These are phyloP conservation scores for Cornus kousa DNA, from an alignment of 148 eudicot genomes.

Conservation along the genomic window DNA sequence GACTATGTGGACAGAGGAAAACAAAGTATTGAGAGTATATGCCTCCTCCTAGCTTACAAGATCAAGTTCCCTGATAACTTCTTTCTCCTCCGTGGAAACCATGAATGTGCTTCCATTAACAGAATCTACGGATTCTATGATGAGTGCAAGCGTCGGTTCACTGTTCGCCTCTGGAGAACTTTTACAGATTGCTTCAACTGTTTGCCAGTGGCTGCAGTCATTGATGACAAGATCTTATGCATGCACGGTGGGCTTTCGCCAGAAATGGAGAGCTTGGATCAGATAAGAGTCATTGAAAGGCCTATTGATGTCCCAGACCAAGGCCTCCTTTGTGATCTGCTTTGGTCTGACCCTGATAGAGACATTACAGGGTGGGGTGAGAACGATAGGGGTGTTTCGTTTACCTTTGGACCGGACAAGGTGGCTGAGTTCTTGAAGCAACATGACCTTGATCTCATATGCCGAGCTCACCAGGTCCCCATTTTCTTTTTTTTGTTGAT, in stretches of 20 bases:
- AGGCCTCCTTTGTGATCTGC: background rate
- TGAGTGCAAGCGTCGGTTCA: background rate
- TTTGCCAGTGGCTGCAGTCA: background rate
- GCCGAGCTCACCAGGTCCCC: background rate
- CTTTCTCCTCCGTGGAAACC: background rate
- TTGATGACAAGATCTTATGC: conserved; percentile 2
- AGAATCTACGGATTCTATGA: conserved; percentile 1
- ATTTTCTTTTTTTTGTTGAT: background rate
- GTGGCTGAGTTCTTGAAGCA: conserved; percentile 2
- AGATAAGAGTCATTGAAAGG: background rate
- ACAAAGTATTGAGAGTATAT: background rate
- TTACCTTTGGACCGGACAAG: conserved; percentile 1
- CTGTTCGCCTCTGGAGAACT: background rate
- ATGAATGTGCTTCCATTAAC: background rate
- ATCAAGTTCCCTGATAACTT: conserved; percentile 1
- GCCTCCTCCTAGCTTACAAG: background rate
- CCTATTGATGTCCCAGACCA: background rate
- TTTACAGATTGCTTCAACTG: conserved; percentile 3
- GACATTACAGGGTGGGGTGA: background rate
- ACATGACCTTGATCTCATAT: background rate
- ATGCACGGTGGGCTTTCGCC: conserved; percentile 8
- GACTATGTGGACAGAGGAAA: conserved; percentile 6
- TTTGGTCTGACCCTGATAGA: background rate
- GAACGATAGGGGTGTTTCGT: background rate
- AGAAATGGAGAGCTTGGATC: background rate